Percentiles rank a stretch among this genome's conserved stretches.
Conservation (phyloP, 1,284 basidiomycete genomes). For the Thecaphora thlaspeos region DNA sequence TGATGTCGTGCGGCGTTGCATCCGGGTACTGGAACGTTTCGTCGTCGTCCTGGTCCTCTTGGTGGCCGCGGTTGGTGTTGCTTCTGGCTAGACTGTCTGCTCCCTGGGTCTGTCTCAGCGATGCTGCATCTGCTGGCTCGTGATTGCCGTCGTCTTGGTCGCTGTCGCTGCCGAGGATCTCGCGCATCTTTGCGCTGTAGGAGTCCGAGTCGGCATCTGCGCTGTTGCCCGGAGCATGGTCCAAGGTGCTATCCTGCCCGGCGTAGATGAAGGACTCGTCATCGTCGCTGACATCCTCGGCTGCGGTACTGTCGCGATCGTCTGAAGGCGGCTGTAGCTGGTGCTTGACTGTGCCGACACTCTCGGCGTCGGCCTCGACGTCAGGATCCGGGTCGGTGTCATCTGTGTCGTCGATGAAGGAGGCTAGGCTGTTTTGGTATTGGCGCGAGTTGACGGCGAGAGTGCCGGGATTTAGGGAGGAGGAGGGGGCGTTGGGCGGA, state of each 20-base stretch:
- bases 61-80: too few relatives aligned
- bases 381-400: constrained; percentile 23
- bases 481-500: too few relatives aligned
- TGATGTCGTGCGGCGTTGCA: constrained; percentile 20
- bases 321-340: too few relatives aligned
- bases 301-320: constrained; percentile 24
- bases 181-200: constrained; percentile 33
- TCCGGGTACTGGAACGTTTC: constrained; percentile 22
- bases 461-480: too few relatives aligned
- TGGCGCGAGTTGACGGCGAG: neutral
- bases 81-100: neutral
- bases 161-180: constrained; percentile 42
- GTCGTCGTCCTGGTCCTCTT: constrained; percentile 4
- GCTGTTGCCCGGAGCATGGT: neutral
- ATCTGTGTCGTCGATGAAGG: constrained; percentile 64
- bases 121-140: constrained; percentile 3
- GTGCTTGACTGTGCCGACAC: too few relatives aligned
- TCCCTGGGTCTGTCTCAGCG: constrained; percentile 15
- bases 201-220: constrained; percentile 16
- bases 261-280: constrained; percentile 71
- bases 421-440: neutral
- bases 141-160: constrained; percentile 6
- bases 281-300: constrained; percentile 63
- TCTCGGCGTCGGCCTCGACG: constrained; percentile 34
- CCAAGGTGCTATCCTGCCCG: constrained; percentile 63